Evolutionary conservation across 768 basidiomycete genomes (phyloP).

Genomic region (Strobilomyces dryophilus): DNA sequence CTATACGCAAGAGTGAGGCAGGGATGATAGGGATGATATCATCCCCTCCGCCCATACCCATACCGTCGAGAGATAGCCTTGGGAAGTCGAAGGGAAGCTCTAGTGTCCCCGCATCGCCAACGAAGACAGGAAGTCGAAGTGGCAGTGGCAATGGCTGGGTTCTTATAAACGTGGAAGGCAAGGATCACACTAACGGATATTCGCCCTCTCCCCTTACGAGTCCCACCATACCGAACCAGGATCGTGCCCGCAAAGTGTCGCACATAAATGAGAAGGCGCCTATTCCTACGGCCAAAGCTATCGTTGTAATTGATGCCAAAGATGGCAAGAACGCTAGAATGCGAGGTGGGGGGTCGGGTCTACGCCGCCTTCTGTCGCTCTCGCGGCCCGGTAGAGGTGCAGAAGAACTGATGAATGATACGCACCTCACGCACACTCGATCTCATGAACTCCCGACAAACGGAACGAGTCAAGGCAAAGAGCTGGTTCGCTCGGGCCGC

Average conservation of each 20-base stretch:
- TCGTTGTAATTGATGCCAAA: slow-evolving; percentile 56
- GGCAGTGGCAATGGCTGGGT: slow-evolving; percentile 59
- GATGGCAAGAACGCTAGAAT: slow-evolving; percentile 34
- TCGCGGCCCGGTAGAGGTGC: slow-evolving; percentile 30
- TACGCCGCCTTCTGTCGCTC: slow-evolving; percentile 31
- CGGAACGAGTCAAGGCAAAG: slow-evolving; percentile 19
- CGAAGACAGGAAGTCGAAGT: slow-evolving; percentile 31
- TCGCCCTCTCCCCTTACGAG: slow-evolving; percentile 20
- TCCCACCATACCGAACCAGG: slow-evolving; percentile 28
- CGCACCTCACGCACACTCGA: slow-evolving; percentile 22
- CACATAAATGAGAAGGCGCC: slow-evolving; percentile 26
- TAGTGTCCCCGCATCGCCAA: slow-evolving; percentile 29
- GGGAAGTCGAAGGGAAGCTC: slow-evolving; percentile 22
- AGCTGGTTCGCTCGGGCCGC: slow-evolving; percentile 22
- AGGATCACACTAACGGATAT: slow-evolving; percentile 28
- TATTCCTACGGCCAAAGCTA: slow-evolving; percentile 55
- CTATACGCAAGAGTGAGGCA: slow-evolving; percentile 58
- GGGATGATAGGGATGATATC: slow-evolving; percentile 53
- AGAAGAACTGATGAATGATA: slow-evolving; percentile 25
- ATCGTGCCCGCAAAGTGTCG: slow-evolving; percentile 27
- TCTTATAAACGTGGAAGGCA: slow-evolving; percentile 56
- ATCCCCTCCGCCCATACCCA: slow-evolving; percentile 24
- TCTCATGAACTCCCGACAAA: slow-evolving; percentile 25
- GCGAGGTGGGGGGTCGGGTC: slow-evolving; percentile 28
- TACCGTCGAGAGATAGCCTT: slow-evolving; percentile 24